These are phyloP conservation scores for Collariella sp. DNA, from an alignment of 495 filamentous ascomycete species.

Conservation along the genomic window DNA sequence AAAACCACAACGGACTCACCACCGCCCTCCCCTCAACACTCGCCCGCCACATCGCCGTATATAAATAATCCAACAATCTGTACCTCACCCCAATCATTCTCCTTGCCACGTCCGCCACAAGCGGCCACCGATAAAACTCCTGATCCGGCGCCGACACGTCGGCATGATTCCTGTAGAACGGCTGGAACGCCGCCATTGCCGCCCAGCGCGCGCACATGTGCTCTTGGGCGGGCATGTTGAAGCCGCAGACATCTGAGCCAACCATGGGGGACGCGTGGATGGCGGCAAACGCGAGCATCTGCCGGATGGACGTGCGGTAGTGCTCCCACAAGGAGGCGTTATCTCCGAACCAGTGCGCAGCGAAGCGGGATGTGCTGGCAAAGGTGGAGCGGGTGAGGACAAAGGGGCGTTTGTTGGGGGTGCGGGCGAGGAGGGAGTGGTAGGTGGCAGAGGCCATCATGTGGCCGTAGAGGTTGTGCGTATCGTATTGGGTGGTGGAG, in stretches of 20 bases:
- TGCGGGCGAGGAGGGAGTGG: constrained; percentile 56
- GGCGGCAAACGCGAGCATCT: constrained; percentile 63
- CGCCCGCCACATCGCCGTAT: constrained; percentile 58
- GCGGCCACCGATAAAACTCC: constrained; percentile 70
- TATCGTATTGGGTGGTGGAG: constrained; percentile 63
- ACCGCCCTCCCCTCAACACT: constrained; percentile 52
- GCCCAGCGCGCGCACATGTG: constrained; percentile 79
- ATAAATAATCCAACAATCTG: constrained; percentile 69
- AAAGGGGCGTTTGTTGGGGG: constrained; percentile 57
- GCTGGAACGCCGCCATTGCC: constrained; percentile 64
- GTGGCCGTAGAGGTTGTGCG: constrained; percentile 78
- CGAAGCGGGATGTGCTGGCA: constrained; percentile 57
- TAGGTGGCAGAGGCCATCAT: constrained; percentile 68
- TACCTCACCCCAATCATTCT: constrained; percentile 69
- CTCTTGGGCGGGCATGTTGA: constrained; percentile 58
- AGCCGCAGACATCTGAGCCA: constrained; percentile 78
- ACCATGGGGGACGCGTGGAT: constrained; percentile 80
- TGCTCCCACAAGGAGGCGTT: constrained; percentile 67
- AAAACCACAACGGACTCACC: constrained; percentile 59
- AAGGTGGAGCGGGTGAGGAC: constrained; percentile 55
- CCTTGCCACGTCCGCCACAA: constrained; percentile 53
- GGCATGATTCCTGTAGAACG: constrained; percentile 83
- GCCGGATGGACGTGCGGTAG: constrained; percentile 61
- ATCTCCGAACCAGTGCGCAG: constrained; percentile 87
- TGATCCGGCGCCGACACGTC: constrained; percentile 44